Percentiles rank a stretch among this genome's conserved stretches.
Evolutionary conservation across 305 asterid genomes (phyloP).

Genomic region (Lippia alba): DNA sequence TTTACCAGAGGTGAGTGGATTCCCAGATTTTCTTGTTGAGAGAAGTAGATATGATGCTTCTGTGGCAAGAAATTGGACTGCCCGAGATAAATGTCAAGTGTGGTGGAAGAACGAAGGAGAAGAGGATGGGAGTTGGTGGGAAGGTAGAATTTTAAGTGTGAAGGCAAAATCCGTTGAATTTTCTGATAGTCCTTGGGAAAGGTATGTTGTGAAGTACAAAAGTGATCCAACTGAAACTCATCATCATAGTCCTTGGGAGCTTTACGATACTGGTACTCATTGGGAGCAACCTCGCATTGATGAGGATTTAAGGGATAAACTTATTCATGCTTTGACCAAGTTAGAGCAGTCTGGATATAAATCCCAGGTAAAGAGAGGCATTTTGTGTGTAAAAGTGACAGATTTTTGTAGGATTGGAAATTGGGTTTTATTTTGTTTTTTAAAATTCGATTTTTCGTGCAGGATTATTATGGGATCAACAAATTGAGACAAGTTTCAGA

Average conservation of each 20-base stretch:
- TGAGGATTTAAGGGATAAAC: conserved; percentile 56
- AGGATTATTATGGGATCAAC: conserved; percentile 86
- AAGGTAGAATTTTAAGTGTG: conserved; percentile 74
- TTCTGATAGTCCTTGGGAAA: conserved; percentile 98
- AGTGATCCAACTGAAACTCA: conserved; percentile 80
- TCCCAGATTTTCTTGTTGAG: conserved; percentile 96
- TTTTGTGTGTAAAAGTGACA: conserved; percentile 10
- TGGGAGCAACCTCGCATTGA: conserved; percentile 85
- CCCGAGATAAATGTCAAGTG: conserved; percentile 83
- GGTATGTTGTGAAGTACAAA: conserved; percentile 80
- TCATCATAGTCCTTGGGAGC: conserved; percentile 99
- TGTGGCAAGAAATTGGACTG: conserved; percentile 78
- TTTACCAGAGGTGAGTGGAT: conserved; percentile 84
- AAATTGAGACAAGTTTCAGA: conserved; percentile 74
- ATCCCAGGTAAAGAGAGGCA: conserved; percentile 54
- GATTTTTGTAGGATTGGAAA: conserved; percentile 28
- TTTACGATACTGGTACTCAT: conserved; percentile 60
- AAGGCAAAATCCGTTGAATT: conserved; percentile 76
- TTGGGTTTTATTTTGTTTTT: conserved; percentile 14
- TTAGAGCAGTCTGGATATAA: conserved; percentile 70
- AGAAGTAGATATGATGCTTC: conserved; percentile 87
- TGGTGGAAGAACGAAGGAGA: conserved; percentile 96
- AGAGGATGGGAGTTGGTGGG: conserved; percentile 95
- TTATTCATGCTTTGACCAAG: conserved; percentile 61
- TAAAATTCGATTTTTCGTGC: conserved; percentile 37